These are phyloP conservation scores for Aphanomyces stellatus DNA, from an alignment of 352 stramenopile genomes.

Conservation along the genomic window DNA sequence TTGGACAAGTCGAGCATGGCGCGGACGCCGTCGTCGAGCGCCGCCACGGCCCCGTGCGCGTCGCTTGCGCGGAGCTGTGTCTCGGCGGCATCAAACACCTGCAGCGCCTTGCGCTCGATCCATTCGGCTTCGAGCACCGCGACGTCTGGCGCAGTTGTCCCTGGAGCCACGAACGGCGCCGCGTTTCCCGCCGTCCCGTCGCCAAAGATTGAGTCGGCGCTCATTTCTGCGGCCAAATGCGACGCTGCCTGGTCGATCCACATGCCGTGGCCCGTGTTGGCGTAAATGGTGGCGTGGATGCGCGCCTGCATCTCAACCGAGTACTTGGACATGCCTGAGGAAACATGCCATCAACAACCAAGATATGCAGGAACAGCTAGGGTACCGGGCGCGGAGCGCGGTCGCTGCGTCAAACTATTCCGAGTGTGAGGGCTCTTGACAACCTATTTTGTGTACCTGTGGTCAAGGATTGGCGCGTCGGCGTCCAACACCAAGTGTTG, in stretches of 20 bases:
- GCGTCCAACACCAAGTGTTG: neutral
- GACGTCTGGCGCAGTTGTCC: neutral
- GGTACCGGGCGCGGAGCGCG: no score
- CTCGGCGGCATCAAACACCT: neutral
- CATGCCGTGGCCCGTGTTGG: neutral
- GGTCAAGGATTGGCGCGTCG: neutral
- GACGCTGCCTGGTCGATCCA: constrained; percentile 7
- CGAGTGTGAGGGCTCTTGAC: no score
- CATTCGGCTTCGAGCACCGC: neutral
- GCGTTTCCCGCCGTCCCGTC: neutral
- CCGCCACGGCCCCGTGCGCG: neutral
- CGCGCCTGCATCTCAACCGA: neutral
- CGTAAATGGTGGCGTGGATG: neutral
- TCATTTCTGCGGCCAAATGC: neutral
- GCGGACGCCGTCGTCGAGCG: neutral
- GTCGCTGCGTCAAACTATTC: no score
- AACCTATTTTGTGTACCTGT: neutral
- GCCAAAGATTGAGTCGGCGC: constrained; percentile 5
- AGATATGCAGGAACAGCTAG: no score
- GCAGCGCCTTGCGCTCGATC: neutral
- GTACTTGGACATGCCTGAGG: neutral
- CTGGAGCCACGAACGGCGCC: neutral
- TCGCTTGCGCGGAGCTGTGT: neutral
- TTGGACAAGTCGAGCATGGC: neutral
- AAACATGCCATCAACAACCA: no score